phyloP scores from a whole-genome alignment of 1,139 yeast species.

The Zygoascus hellenicus region DNA sequence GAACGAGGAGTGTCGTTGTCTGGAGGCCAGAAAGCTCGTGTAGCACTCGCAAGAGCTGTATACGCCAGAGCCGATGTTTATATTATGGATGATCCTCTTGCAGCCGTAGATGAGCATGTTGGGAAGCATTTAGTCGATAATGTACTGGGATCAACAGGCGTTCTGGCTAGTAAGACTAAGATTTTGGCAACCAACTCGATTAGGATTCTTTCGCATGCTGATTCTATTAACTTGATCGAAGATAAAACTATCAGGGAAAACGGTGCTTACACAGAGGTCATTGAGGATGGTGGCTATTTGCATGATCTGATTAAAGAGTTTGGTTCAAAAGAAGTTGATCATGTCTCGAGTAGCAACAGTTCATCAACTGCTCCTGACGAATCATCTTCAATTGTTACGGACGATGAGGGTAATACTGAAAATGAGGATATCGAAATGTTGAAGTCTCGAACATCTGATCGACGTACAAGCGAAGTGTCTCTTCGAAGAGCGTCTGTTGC shows the following conservation, averaged over 20 bases:
- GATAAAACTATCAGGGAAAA: conserved; percentile 48
- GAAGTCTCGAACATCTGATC: not conserved
- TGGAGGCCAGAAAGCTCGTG: conserved; percentile 89
- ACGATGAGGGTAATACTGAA: not conserved
- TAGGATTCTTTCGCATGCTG: conserved; percentile 64
- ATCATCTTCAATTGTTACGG: conserved; percentile 1
- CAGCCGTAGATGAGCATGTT: conserved; percentile 86
- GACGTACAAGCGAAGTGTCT: conserved; percentile 35
- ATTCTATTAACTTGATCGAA: conserved; percentile 53
- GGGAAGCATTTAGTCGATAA: conserved; percentile 57
- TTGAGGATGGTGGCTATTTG: conserved; percentile 23
- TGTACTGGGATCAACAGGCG: conserved; percentile 58
- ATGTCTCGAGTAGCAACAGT: conserved; percentile 3
- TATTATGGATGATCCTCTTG: conserved; percentile 69
- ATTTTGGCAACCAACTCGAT: conserved; percentile 78
- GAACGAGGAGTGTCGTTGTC: conserved; percentile 85
- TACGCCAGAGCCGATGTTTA: conserved; percentile 79
- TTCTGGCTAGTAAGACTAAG: conserved; percentile 64
- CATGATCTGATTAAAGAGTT: conserved; percentile 32
- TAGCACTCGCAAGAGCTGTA: conserved; percentile 82
- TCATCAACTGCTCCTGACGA: not conserved
- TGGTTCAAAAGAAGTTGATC: conserved; percentile 28
- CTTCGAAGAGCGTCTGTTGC: conserved; percentile 67
- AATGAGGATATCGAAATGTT: conserved; percentile 15
- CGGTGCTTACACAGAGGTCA: conserved; percentile 27